These are phyloP conservation scores for Spiromastix sp. DNA, from an alignment of 2,329 filamentous ascomycete genomes.

Conservation along the genomic window DNA sequence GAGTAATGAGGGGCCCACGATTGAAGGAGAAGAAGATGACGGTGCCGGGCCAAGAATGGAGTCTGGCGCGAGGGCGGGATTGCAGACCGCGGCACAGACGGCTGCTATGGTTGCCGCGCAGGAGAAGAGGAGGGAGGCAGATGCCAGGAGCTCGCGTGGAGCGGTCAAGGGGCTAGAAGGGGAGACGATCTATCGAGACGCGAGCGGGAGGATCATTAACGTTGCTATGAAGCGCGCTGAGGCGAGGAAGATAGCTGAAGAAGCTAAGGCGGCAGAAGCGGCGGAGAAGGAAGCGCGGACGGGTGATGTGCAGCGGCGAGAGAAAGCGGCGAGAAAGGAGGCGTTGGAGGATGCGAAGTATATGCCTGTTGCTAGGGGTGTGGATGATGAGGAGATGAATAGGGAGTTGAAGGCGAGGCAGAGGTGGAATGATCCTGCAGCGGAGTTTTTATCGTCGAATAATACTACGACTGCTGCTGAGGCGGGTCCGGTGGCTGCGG, in stretches of 20 bases:
- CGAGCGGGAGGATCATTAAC: constrained; percentile 88
- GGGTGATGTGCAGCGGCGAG: constrained; percentile 73
- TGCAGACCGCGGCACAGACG: constrained; percentile 76
- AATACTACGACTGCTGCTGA: constrained; percentile 39
- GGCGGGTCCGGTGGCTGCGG: constrained; percentile 46
- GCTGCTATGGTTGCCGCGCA: constrained; percentile 57
- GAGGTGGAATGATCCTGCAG: constrained; percentile 92
- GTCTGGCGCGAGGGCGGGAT: constrained; percentile 73
- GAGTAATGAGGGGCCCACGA: constrained; percentile 37
- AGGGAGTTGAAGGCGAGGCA: constrained; percentile 63
- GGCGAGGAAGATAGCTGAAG: constrained; percentile 66
- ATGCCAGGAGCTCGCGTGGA: constrained; percentile 22
- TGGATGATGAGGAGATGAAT: constrained; percentile 83
- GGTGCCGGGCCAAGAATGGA: constrained; percentile 56
- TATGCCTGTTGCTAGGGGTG: constrained; percentile 66
- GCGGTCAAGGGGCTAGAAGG: constrained; percentile 6
- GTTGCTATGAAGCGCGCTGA: constrained; percentile 84
- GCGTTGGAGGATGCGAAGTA: constrained; percentile 69
- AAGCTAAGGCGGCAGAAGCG: constrained; percentile 53
- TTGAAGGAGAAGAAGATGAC: constrained; percentile 30
- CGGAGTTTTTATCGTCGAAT: constrained; percentile 55
- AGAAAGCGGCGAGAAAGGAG: constrained; percentile 54
- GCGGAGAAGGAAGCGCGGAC: constrained; percentile 60
- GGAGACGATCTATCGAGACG: constrained; percentile 61
- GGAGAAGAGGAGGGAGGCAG: constrained; percentile 42